Percentiles rank a stretch among this genome's conserved stretches.
Evolutionary conservation across 2,329 filamentous ascomycete species (phyloP).

Genomic region (Penicillium occitanis): DNA sequence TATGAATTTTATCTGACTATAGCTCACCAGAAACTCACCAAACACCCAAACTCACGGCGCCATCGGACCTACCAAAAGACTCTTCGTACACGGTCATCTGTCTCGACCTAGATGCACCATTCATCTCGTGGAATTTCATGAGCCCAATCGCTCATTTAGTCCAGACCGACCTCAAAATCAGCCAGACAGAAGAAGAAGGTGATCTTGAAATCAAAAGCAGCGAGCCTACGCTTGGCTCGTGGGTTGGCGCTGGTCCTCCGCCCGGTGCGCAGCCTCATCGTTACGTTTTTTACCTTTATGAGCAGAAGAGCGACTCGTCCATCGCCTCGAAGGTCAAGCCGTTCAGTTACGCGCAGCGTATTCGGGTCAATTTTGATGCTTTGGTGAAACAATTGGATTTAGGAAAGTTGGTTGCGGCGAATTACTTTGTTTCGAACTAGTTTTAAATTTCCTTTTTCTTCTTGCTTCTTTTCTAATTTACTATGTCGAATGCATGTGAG

Average conservation of each 20-base stretch:
- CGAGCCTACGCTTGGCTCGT: background rate
- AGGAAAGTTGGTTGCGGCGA: background rate
- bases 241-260: conserved; percentile 13
- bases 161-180: conserved; percentile 39
- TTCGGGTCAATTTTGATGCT: conserved; percentile 9
- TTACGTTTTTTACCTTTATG: conserved; percentile 17
- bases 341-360: background rate
- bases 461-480: background rate
- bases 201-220: conserved; percentile 7
- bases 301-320: background rate
- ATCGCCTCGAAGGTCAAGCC: conserved; percentile 7
- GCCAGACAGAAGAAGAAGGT: background rate
- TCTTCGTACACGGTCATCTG: conserved; percentile 14
- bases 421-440: conserved; percentile 5
- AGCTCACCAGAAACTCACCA: conserved; percentile 7
- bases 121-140: conserved; percentile 40
- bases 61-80: conserved; percentile 16
- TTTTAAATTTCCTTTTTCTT: background rate
- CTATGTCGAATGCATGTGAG: background rate
- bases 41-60: conserved; percentile 16
- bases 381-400: conserved; percentile 15
- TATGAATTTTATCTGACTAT: background rate
- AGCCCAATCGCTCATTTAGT: conserved; percentile 52
- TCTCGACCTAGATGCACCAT: conserved; percentile 52
- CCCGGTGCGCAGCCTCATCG: conserved; percentile 17